Evolutionary conservation across 352 stramenopile species (phyloP).

Genomic region (Pythium aquatile): DNA sequence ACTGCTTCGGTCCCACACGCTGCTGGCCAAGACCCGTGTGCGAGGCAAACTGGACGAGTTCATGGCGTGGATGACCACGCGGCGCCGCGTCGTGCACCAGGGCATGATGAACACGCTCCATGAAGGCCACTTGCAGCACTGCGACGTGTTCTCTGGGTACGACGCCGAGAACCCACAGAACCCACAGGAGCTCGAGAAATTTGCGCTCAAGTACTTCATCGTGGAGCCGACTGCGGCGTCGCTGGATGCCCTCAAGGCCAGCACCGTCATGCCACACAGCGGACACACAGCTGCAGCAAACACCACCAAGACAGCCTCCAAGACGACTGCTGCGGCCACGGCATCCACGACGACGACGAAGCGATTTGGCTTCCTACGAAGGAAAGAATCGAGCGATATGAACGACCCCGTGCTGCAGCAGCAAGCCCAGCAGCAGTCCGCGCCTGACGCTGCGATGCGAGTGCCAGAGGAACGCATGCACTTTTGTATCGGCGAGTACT

Average conservation of each 20-base stretch:
- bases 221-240: constrained; percentile 8
- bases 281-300: neutral
- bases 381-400: constrained; percentile 13
- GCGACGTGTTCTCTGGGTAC: constrained; percentile 65
- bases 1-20: constrained; percentile 40
- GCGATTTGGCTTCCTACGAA: constrained; percentile 14
- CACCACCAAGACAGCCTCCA: neutral
- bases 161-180: constrained; percentile 24
- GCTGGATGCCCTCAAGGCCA: neutral
- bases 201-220: constrained; percentile 52
- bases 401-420: constrained; percentile 6
- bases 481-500: constrained; percentile 63
- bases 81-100: constrained; percentile 49
- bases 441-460: neutral
- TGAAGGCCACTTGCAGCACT: constrained; percentile 53
- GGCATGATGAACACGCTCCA: constrained; percentile 56
- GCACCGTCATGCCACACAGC: neutral
- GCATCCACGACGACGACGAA: constrained; percentile 4
- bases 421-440: constrained; percentile 9
- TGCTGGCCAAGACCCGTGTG: constrained; percentile 57
- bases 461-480: constrained; percentile 26
- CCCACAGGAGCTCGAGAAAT: constrained; percentile 32
- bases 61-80: constrained; percentile 51
- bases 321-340: neutral
- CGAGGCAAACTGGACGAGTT: constrained; percentile 63